Percentiles rank a stretch among this genome's conserved stretches.
Conservation (phyloP, 2,329 filamentous ascomycete species). For the Clonostachys solani region DNA sequence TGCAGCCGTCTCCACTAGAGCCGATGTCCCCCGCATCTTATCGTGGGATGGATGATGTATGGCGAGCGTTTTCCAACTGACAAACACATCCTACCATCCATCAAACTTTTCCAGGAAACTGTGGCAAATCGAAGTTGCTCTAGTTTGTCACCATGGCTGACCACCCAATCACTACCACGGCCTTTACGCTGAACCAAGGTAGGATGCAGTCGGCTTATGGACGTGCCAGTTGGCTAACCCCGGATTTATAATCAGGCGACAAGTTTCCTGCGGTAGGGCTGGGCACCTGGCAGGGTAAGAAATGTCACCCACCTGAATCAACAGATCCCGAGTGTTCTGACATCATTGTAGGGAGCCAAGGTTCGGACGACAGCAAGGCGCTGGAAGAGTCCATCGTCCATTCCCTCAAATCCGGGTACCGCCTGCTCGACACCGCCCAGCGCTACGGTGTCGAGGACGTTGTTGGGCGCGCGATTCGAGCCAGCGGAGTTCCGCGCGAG, state of each 20-base stretch:
- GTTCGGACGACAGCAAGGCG: slow-evolving; percentile 10
- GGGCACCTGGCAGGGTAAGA: slow-evolving; percentile 16
- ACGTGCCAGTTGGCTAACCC: background rate
- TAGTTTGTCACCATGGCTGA: too few relatives aligned
- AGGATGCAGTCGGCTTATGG: background rate
- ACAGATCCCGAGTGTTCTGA: background rate
- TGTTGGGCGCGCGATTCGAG: slow-evolving; percentile 22
- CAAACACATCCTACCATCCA: too few relatives aligned
- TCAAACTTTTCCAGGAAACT: too few relatives aligned
- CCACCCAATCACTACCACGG: background rate
- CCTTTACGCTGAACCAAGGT: slow-evolving; percentile 3
- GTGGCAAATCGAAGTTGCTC: too few relatives aligned
- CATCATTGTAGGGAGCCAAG: slow-evolving; percentile 3
- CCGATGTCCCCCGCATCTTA: too few relatives aligned
- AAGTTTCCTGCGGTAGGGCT: slow-evolving; percentile 13
- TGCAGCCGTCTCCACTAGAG: too few relatives aligned
- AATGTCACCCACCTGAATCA: background rate
- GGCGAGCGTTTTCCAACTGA: too few relatives aligned
- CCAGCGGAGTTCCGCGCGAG: slow-evolving; percentile 22
- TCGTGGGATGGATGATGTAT: too few relatives aligned
- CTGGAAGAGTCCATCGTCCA: slow-evolving; percentile 15
- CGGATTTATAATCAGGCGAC: background rate
- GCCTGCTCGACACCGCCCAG: slow-evolving; percentile 20
- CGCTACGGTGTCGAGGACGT: slow-evolving; percentile 16
- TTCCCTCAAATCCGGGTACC: slow-evolving; percentile 20